Percentiles rank a stretch among this genome's conserved stretches.
These are phyloP conservation scores for Dioscorea alata DNA, from an alignment of 106 monocot species.

Conservation along the genomic window DNA sequence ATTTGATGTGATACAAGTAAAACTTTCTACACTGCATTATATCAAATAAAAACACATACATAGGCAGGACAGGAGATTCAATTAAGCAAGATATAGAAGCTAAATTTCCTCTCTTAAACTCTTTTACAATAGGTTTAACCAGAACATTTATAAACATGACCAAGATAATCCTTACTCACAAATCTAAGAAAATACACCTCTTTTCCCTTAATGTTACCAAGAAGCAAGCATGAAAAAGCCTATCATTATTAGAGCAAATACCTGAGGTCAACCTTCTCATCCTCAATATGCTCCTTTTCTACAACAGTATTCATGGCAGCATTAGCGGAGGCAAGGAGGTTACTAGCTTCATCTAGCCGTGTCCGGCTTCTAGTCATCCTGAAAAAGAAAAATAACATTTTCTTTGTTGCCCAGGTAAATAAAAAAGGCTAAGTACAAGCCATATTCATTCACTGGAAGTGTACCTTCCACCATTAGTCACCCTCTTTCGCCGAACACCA, in stretches of 20 bases:
- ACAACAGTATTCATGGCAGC: slow-evolving; percentile 1
- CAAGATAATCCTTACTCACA: no score
- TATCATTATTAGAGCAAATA: background rate
- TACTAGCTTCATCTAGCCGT: slow-evolving; percentile 11
- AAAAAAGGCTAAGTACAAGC: background rate
- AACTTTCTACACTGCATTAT: no score
- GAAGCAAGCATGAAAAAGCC: background rate
- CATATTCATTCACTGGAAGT: background rate
- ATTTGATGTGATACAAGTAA: no score
- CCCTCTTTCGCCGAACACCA: slow-evolving; percentile 31
- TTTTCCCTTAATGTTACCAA: background rate
- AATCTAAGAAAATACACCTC: no score
- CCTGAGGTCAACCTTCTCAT: slow-evolving; percentile 37
- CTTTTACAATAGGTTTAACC: no score
- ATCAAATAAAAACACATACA: no score
- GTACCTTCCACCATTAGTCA: slow-evolving; percentile 42
- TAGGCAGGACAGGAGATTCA: no score
- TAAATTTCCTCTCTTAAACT: no score
- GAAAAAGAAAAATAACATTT: slow-evolving; percentile 8
- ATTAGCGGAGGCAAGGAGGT: slow-evolving; percentile 5
- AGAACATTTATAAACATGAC: no score
- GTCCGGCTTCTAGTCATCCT: slow-evolving; percentile 36
- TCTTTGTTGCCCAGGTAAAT: background rate
- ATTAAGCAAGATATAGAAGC: no score
- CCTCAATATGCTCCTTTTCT: background rate